phyloP scores from a whole-genome alignment of 805 yeast species.

The Hanseniaspora mollemarum region DNA sequence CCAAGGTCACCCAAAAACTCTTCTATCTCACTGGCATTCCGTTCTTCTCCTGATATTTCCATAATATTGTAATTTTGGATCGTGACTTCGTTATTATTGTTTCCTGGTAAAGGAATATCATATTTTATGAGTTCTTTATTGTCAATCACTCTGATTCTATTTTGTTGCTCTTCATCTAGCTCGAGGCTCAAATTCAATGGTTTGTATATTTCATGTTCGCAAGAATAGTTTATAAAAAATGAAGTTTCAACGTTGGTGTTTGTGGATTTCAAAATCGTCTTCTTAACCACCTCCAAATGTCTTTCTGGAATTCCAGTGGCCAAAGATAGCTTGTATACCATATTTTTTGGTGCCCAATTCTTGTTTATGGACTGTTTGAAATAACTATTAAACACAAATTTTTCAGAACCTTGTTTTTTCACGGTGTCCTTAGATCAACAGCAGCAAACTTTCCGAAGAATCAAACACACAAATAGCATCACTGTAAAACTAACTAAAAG shows the following conservation, averaged over 20 bases:
- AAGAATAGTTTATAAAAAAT: constrained; percentile 1
- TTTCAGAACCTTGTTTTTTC: too few species aligned
- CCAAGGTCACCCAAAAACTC: constrained; percentile 52
- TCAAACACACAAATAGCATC: too few species aligned
- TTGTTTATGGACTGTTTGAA: too few species aligned
- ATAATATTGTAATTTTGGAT: constrained; percentile 48
- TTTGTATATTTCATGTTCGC: constrained; percentile 2
- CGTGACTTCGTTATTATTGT: constrained; percentile 40
- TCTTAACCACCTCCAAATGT: not conserved
- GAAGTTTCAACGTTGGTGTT: not conserved
- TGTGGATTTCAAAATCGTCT: not conserved
- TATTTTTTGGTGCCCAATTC: not conserved
- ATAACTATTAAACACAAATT: too few species aligned
- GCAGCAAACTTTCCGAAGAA: too few species aligned
- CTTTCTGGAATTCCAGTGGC: constrained; percentile 1
- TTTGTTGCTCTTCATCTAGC: constrained; percentile 21
- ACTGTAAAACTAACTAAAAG: too few species aligned
- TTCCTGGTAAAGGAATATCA: constrained; percentile 69
- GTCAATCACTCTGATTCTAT: constrained; percentile 24
- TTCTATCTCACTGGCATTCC: constrained; percentile 20
- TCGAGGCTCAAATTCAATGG: constrained; percentile 5
- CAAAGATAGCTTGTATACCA: constrained; percentile 1
- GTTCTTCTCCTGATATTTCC: constrained; percentile 32
- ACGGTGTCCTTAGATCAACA: too few species aligned
- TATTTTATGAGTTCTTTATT: not conserved